Base-by-base conservation (phyloP, 768 basidiomycete species). In the Hygrocybe punicea region DNA sequence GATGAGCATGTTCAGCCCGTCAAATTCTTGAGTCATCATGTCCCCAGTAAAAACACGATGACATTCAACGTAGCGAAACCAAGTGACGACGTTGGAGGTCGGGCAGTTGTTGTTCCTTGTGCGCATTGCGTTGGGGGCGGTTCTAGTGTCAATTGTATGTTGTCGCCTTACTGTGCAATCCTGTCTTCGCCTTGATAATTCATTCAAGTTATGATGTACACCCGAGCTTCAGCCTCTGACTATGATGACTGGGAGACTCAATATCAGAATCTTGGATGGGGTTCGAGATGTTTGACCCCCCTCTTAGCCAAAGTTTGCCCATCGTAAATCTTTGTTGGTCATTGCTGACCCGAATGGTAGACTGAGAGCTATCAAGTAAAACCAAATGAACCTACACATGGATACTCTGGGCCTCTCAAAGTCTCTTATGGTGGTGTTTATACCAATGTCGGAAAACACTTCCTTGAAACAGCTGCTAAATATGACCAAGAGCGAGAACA, bases 121-220 rank as follows among this genome's bases (percentile, higher is more conserved):
- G 85, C 81, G 0, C 74, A 79, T 52, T 78, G 76, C 40, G 62
- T 89, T 5, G 86, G 86, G 3, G 86, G 86, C 5, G 85, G 85
- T 1, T 85, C 84, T 0, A 71, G 73, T 52, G 77, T 87, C 16
- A 87, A 86, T 60, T 83, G 84, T 84, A 47, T 51, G 77, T 23
- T 17, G 19, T 24, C n/a, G n/a, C n/a, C n/a, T n/a, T n/a, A n/a
- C n/a, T n/a, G n/a, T n/a, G n/a, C n/a, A n/a, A n/a, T n/a, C n/a
- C n/a, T n/a, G n/a, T 25, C 10, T 14, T 25, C 53, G 14, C 16
- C 37, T 21, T 37, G 4, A 23, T n/a, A 23, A 44, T 21, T 19
- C 47, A 23, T 10, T 8, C 4, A 44, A 80, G 80, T 78, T 57
- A 75, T 76, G 65, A 75, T 81, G 74, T 87, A 86, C 59, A 80